Evolutionary conservation across 2,329 filamentous ascomycete species (phyloP).

Genomic region (Hypoxylon sp.): DNA sequence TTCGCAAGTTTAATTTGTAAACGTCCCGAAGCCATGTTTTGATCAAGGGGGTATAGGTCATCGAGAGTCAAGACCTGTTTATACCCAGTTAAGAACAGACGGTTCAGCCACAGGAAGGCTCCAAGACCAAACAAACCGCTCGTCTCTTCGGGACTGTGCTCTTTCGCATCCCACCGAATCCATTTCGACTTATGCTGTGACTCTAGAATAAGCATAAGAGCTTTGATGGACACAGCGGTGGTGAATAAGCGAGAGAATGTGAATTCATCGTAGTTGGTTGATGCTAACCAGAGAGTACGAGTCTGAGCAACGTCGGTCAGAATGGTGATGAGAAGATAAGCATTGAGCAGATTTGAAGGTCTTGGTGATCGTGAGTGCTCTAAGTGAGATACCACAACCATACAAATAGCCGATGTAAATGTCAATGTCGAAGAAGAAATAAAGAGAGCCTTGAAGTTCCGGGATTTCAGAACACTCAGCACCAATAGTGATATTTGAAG

Average conservation of each 20-base stretch:
- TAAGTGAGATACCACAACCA: constrained; percentile 35
- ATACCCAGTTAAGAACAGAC: constrained; percentile 49
- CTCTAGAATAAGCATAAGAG: constrained; percentile 28
- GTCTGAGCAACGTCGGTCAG: constrained; percentile 62
- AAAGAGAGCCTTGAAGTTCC: constrained; percentile 18
- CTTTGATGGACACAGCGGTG: constrained; percentile 32
- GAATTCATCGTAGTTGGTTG: constrained; percentile 29
- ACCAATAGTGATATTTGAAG: constrained; percentile 27
- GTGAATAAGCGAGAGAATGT: constrained; percentile 37
- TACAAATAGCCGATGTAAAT: constrained; percentile 33
- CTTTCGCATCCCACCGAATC: constrained; percentile 33
- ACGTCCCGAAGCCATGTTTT: constrained; percentile 17
- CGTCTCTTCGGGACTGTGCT: constrained; percentile 53
- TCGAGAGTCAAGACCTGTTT: constrained; percentile 27
- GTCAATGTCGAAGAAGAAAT: constrained; percentile 27
- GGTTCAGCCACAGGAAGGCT: constrained; percentile 55
- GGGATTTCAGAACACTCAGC: constrained; percentile 13
- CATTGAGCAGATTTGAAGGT: constrained; percentile 61
- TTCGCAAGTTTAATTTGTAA: constrained; percentile 21
- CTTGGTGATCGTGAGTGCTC: constrained; percentile 50
- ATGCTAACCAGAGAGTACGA: constrained; percentile 61
- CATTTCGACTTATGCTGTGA: constrained; percentile 35
- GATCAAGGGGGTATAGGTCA: constrained; percentile 34
- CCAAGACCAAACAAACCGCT: constrained; percentile 53
- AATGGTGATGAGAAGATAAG: constrained; percentile 60